Evolutionary conservation across 2,329 filamentous ascomycete species (phyloP), one percentile per base, ranked within the genome.

Genomic region (Fusarium sp.): DNA sequence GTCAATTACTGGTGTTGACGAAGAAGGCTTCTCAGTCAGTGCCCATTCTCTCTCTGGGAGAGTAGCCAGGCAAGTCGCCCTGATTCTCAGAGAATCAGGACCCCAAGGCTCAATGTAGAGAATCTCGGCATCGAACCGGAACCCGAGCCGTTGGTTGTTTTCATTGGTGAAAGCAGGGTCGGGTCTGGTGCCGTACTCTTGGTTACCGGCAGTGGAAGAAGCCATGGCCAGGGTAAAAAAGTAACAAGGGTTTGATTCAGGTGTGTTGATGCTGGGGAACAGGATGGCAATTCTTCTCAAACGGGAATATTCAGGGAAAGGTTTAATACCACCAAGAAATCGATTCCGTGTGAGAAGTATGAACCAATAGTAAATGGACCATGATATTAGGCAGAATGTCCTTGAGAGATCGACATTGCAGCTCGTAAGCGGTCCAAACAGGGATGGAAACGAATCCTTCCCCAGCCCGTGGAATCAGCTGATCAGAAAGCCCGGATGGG

Each of bases 61-160:
- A 36, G 68, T 63, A 3, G 51, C 64, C 40, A 69, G 75, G 63
- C 82, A 83, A 3, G 83, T 84, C 0, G 82, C 80, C 18, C 84
- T 81, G 1, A 86, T 73, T 33, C 84, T 81, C 3, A 86, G 69
- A 0, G 83, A 80, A 62, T 84, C 80, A 4, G 72, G 51, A 4
- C 83, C 83, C 83, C 83, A 86, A 42, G 83, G 75, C 60, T 86
- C 82, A 46, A 86, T 77, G 79, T 81, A 84, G 44, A 86, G 75
- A 9, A 78, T 75, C 65, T 86, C 83, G 8, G 80, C 80, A 71
- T 86, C 83, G 62, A 75, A 81, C 6, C 61, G 62, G 64, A 70
- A 78, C 29, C 73, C 65, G 1, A 80, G 59, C 6, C 59, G 74
- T 4, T 68, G 70, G 33, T 72, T 69, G 7, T 68, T 66, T 25